These are phyloP conservation scores for Dryas drummondii DNA, from an alignment of 306 rosid species.

Conservation along the genomic window DNA sequence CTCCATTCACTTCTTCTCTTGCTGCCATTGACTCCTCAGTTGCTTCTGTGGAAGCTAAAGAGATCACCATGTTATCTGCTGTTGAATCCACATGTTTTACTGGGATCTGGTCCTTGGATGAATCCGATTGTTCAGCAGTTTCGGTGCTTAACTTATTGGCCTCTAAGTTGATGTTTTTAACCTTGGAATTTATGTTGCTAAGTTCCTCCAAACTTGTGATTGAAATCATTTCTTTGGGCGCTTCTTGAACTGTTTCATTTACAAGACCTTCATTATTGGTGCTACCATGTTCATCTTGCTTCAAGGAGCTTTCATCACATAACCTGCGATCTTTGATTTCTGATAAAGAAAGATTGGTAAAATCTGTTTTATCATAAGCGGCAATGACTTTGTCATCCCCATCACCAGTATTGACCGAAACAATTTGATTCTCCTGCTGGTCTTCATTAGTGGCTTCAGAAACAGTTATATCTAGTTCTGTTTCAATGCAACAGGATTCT, in stretches of 20 bases:
- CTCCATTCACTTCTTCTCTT: constrained; percentile 29
- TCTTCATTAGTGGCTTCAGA: constrained; percentile 31
- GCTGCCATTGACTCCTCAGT: constrained; percentile 21
- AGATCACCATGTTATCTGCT: constrained; percentile 33
- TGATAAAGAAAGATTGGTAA: constrained; percentile 19
- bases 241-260: constrained; percentile 28
- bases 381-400: constrained; percentile 20
- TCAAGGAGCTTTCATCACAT: constrained; percentile 22
- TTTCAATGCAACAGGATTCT: constrained; percentile 17
- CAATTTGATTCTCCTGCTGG: constrained; percentile 23
- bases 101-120: constrained; percentile 30
- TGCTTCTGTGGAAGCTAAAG: constrained; percentile 34
- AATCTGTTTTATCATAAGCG: constrained; percentile 7
- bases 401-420: constrained; percentile 23
- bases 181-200: constrained; percentile 18
- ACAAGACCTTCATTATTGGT: constrained; percentile 30
- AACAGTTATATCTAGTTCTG: constrained; percentile 6
- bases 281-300: constrained; percentile 30
- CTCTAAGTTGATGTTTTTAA: constrained; percentile 29
- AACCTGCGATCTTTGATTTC: constrained; percentile 32
- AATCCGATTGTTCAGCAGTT: constrained; percentile 23
- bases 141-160: constrained; percentile 22
- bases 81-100: constrained; percentile 37
- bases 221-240: constrained; percentile 28
- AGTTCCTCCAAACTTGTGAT: constrained; percentile 32